Conservation (phyloP, 2,329 filamentous ascomycete species). For the Beauveria rudraprayagi region DNA sequence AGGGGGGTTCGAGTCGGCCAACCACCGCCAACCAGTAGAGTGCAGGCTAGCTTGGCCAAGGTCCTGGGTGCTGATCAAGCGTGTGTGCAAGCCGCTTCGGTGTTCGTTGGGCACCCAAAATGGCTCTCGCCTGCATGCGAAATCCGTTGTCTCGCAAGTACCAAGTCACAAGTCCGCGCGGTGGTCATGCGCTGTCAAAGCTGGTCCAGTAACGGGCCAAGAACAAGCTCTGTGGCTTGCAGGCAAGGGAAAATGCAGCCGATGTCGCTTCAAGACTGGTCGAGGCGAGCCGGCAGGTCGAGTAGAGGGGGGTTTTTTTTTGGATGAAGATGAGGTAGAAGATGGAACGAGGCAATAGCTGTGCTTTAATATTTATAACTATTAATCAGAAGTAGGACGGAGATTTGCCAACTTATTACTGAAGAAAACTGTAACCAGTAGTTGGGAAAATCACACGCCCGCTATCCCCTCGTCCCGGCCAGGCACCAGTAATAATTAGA, state of each 20-base stretch:
- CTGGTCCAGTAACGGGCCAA: background rate
- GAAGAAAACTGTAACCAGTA: no score
- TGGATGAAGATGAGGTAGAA: no score
- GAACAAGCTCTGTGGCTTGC: background rate
- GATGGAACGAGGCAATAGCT: background rate
- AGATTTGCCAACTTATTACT: no score
- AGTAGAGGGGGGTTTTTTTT: background rate
- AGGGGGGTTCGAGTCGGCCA: background rate
- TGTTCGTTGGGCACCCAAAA: conserved; percentile 6
- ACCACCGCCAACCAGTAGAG: background rate
- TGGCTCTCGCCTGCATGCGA: background rate
- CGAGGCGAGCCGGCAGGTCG: background rate
- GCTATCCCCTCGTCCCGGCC: background rate
- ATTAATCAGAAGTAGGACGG: no score
- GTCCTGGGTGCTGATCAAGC: no score
- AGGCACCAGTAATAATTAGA: background rate
- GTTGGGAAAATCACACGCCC: background rate
- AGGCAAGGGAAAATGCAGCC: background rate
- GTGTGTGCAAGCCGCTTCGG: background rate
- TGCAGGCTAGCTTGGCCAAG: background rate
- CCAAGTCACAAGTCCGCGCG: background rate
- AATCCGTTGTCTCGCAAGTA: background rate
- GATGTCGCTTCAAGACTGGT: background rate
- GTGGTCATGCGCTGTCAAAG: conserved; percentile 4
- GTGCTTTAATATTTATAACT: no score